Evolutionary conservation across 2,329 filamentous ascomycete genomes (phyloP), one percentile per base, ranked within the genome.

Genomic region (Fusarium continuum): DNA sequence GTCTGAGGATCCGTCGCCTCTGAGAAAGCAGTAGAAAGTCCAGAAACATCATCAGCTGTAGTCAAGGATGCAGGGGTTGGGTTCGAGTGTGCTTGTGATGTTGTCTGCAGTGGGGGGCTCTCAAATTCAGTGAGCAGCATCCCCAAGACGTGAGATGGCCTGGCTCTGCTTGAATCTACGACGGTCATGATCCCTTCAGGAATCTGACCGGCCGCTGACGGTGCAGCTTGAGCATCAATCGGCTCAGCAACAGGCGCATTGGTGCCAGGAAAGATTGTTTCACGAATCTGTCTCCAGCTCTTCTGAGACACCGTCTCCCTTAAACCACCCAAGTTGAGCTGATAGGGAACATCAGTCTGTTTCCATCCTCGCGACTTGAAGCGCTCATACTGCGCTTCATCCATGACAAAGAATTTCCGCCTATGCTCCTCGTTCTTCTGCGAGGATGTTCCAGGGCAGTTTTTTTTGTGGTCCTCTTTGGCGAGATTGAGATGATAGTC

Each of bases 251-350:
- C 20, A 2, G 20, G 9, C 3, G 17, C 25, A 1, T 8, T 11
- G 11, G 13, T 13, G 4, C 3, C 11, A 1, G 55, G 55, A 2
- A 60, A 60, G n/a, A 60, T 45, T 2, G 39, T 54, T 8, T 54
- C 38, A 3, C 28, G 55, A 10, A 60, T 60, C n/a, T 17, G 47
- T 22, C 56, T 40, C 56, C 56, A 60, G 39, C 56, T 60, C 8
- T 7, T 43, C 5, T 40, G 6, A 1, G 56, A 14, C 2, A 45
- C 6, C 1, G 20, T 5, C 31, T 58, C 53, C 16, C 20, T 43
- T 2, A 10, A n/a, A 0, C 31, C 36, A 1, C 19, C 19, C 11
- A 14, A 11, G 7, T 36, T 22, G 2, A 25, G 13, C 2, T 14
- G 8, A 7, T 17, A 7, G 5, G 19, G n/a, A 14, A 44, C 46